Base-by-base conservation (phyloP, 345 rosid species). In the Syzygium aqueum region DNA sequence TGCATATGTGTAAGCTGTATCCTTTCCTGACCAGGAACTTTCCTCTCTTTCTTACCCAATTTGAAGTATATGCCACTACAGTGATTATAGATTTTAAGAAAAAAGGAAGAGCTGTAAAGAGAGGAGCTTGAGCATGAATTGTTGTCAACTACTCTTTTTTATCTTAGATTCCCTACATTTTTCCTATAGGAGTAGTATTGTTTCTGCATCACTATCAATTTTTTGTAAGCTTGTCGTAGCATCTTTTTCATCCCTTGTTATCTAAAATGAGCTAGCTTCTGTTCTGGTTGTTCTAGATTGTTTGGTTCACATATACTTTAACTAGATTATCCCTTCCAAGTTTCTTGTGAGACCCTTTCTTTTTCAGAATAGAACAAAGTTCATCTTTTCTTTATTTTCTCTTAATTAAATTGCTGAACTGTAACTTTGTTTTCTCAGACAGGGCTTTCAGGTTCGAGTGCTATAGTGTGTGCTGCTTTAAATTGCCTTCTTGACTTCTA, bases 371-470 rank as follows among this genome's bases (percentile, higher is more conserved):
- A 65, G 7, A 57, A 59, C 53, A 50, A 30, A 43, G 4, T 17
- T 16, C 65, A 27, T 57, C 19, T 53, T 56, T 53, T 52, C 86
- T 15, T 49, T 49, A 11, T 46, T 77, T 17, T 54, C 57, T 16
- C 46, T 67, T 23, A 30, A 51, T 84, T 49, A 16, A 6, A 27
- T 84, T 52, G 84, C 53, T 73, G 22, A 33, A 33, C 51, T 61
- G 19, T 40, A 84, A 22, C 52, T 84, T 84, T 78, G 54, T n/a
- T 80, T 25, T 54, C 91, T 86, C 96, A 97, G 99, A 91, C 98
- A 85, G 99, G 99, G 84, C 99, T 96, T 91, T 96, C 99, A 8
- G 99, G 99, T 87, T 97, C 99, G 22, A 96, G 99, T 91, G 99
- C 99, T 83, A 97, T 97, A 27, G 99, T 95, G 17, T 94, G 96